Evolutionary conservation across 140 eudicot genomes (phyloP).

Genomic region (Eryngium alpinum): DNA sequence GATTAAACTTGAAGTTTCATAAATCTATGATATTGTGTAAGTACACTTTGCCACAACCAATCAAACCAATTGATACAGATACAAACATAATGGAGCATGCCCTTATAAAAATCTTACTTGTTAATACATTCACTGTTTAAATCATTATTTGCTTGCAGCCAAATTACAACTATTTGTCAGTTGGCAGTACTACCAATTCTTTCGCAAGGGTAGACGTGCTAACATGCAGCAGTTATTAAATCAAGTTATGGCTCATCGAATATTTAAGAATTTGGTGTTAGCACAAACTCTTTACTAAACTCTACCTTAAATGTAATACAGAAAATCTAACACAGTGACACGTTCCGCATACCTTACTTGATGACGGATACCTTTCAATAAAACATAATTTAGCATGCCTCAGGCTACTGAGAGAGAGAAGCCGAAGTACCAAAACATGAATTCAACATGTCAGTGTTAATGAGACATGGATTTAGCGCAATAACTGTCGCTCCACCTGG

Average conservation of each 20-base stretch:
- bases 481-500: conserved; percentile 77
- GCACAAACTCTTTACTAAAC: not conserved
- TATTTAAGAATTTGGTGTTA: not conserved
- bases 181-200: too few relatives aligned
- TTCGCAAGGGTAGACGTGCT: too few relatives aligned
- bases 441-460: conserved; percentile 88
- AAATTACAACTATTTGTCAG: too few relatives aligned
- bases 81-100: too few relatives aligned
- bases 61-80: too few relatives aligned
- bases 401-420: conserved; percentile 67
- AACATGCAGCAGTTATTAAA: not conserved
- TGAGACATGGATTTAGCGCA: conserved; percentile 87
- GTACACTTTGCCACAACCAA: too few relatives aligned
- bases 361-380: not conserved
- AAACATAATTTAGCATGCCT: conserved; percentile 52
- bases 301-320: not conserved
- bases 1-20: too few relatives aligned
- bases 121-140: too few relatives aligned
- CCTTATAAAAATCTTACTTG: too few relatives aligned
- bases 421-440: conserved; percentile 91
- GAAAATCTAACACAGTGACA: too few relatives aligned
- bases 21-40: too few relatives aligned
- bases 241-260: not conserved
- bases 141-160: too few relatives aligned
- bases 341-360: not conserved